Conservation (phyloP, 192 early-diverging fungal genomes). For the Rhizoclosmatium globosum region DNA sequence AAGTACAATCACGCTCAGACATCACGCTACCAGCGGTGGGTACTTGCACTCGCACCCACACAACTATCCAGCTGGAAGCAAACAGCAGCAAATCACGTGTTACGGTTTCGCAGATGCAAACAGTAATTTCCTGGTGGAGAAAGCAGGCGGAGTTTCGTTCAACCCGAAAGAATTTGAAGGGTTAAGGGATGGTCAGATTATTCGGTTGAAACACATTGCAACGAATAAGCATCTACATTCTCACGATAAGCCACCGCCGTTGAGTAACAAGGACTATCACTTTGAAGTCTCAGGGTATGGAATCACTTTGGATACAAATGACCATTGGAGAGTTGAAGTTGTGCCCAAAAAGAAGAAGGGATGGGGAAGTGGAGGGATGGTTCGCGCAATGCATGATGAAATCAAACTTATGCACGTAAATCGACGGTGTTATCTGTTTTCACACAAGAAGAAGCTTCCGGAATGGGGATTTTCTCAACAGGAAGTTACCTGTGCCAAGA, state of each 20-base stretch:
- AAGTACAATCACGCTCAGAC: slow-evolving; percentile 66
- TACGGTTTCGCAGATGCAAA: slow-evolving; percentile 70
- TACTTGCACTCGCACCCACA: slow-evolving; percentile 77
- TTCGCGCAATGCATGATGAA: slow-evolving; percentile 63
- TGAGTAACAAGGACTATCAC: slow-evolving; percentile 52
- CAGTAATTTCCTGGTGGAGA: slow-evolving; percentile 75
- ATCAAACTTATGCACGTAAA: slow-evolving; percentile 82
- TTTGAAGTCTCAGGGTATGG: slow-evolving; percentile 62
- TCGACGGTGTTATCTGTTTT: slow-evolving; percentile 79
- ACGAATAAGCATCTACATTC: slow-evolving; percentile 52
- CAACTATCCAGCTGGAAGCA: slow-evolving; percentile 77
- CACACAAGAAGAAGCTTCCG: slow-evolving; percentile 75
- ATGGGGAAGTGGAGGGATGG: slow-evolving; percentile 48
- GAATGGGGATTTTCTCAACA: slow-evolving; percentile 87
- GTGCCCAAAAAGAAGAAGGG: slow-evolving; percentile 63
- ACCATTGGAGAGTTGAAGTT: slow-evolving; percentile 89
- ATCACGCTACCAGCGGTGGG: slow-evolving; percentile 74
- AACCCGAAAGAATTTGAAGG: slow-evolving; percentile 41
- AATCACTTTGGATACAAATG: slow-evolving; percentile 82
- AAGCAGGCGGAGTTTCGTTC: slow-evolving; percentile 26
- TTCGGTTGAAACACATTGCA: slow-evolving; percentile 69
- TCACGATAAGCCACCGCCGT: slow-evolving; percentile 50
- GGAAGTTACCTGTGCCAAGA: slow-evolving; percentile 92
- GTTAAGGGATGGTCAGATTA: slow-evolving; percentile 73
- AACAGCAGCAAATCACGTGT: slow-evolving; percentile 71